A percentile compares a stretch with the other conserved stretches of the same genome.
Conservation (phyloP, 805 yeast genomes). For the Vanderwaltozyma verrucispora region DNA sequence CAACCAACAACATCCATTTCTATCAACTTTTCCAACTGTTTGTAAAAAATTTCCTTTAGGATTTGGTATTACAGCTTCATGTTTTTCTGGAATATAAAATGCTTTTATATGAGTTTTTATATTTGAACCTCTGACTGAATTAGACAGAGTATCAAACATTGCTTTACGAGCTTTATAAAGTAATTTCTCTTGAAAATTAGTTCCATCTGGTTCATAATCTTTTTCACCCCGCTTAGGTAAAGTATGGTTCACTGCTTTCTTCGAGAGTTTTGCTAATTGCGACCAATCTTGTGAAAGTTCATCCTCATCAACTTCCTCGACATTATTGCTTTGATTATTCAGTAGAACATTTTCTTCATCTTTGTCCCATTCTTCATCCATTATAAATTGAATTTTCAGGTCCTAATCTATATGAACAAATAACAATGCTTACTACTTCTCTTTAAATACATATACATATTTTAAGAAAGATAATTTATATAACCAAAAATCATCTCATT, state of each 20-base stretch:
- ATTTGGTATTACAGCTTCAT: slow-evolving; percentile 32
- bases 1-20: slow-evolving; percentile 40
- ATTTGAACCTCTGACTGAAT: slow-evolving; percentile 36
- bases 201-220: slow-evolving; percentile 78
- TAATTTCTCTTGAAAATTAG: slow-evolving; percentile 37
- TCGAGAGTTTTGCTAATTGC: slow-evolving; percentile 23
- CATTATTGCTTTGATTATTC: not conserved
- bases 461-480: no score
- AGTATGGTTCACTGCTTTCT: slow-evolving; percentile 9
- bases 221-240: slow-evolving; percentile 72
- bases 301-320: slow-evolving; percentile 13
- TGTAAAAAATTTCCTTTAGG: slow-evolving; percentile 67
- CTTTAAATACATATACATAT: no score
- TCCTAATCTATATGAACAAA: no score
- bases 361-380: not conserved
- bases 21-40: slow-evolving; percentile 56
- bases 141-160: slow-evolving; percentile 59
- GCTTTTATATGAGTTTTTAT: slow-evolving; percentile 43
- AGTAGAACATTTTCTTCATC: not conserved
- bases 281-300: slow-evolving; percentile 50
- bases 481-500: no score
- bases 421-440: no score
- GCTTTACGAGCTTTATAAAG: slow-evolving; percentile 48
- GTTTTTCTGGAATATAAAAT: slow-evolving; percentile 32
- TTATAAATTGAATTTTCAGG: not conserved